Percentiles rank a stretch among this genome's conserved stretches.
These are phyloP conservation scores for Stephania cephalantha DNA, from an alignment of 164 flowering plant genomes.

Conservation along the genomic window DNA sequence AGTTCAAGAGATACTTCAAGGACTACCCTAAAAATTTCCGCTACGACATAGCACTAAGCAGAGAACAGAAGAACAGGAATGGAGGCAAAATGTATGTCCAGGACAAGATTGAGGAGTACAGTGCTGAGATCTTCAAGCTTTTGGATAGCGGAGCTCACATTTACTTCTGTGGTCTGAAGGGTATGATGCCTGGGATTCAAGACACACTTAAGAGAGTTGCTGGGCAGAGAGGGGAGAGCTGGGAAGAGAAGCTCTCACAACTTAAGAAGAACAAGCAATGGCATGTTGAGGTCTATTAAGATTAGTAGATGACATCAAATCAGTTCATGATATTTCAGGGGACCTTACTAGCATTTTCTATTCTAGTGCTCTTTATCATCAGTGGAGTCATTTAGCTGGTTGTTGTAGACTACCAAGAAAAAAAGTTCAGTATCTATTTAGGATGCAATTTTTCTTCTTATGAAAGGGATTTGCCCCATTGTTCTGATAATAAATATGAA, in stretches of 20 bases:
- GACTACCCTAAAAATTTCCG: constrained; percentile 85
- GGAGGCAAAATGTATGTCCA: constrained; percentile 99
- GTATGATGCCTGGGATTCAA: constrained; percentile 99
- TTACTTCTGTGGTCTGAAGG: constrained; percentile 93
- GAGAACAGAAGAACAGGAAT: constrained; percentile 82
- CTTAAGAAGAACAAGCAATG: constrained; percentile 96
- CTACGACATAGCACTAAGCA: constrained; percentile 72
- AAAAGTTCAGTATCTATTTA: background rate
- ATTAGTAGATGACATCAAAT: background rate
- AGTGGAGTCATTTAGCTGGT: background rate
- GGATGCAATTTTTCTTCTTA: background rate
- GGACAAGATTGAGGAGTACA: constrained; percentile 96
- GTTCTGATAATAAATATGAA: background rate
- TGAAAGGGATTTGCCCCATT: background rate
- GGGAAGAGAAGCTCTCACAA: constrained; percentile 83
- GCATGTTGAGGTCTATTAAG: constrained; percentile 96
- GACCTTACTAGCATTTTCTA: background rate
- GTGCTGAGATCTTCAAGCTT: constrained; percentile 82
- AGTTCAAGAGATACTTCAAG: constrained; percentile 61
- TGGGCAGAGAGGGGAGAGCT: constrained; percentile 77
- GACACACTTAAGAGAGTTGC: constrained; percentile 89
- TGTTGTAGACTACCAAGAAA: background rate
- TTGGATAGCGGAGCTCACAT: constrained; percentile 92
- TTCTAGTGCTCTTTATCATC: background rate
- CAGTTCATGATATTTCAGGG: background rate